Base-by-base conservation (phyloP, 23 red algal species). In the Gracilaria gracilis region DNA sequence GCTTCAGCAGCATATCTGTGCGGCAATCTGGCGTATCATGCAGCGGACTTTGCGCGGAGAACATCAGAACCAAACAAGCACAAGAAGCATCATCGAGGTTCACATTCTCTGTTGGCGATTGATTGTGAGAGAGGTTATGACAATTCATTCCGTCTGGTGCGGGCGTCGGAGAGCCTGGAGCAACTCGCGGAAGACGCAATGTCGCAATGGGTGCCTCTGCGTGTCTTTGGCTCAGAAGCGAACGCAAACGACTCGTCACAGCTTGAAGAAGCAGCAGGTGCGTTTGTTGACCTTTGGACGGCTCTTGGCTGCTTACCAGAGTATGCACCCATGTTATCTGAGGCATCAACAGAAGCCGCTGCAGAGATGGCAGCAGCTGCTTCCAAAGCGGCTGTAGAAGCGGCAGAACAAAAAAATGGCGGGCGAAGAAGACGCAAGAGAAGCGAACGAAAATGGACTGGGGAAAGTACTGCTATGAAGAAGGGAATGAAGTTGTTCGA, bases 331-430 rank as follows among this genome's bases (percentile, higher is more conserved):
- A 39, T 69, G 24, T 66, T 95, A 20, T 86, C 79, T 49, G 93
- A 95, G 33, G 93, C 93, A 33, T 86, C 93, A 19, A 95, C 93
- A n/a, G 93, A 91, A 11, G 93, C 84, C 36, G 93, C 93, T 65
- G 93, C 93, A 32, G 76, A 88, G 32, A 89, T 85, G 79, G 93
- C 84, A 0, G 73, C 93, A 31, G 81, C 79, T 40, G 72, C 84
- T 24, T 88, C 93, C n/a, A 55, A 76, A 17, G 62, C 57, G 15
- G 87, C 70, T 0, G 54, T 84, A 29, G 79, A 77, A 12, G 88
- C 86, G 9, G 91, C 80, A 7, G 87, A 91, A 81, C 84, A 88
- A 57, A 91, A 91, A 33, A 49, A 67, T 27, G 74, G 74, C 20
- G 57, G 57, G 14, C 73, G 87, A 67, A 49, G 75, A 50, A 32